phyloP scores from a whole-genome alignment of 139 green algal genomes.

The Chlorella sp. region DNA sequence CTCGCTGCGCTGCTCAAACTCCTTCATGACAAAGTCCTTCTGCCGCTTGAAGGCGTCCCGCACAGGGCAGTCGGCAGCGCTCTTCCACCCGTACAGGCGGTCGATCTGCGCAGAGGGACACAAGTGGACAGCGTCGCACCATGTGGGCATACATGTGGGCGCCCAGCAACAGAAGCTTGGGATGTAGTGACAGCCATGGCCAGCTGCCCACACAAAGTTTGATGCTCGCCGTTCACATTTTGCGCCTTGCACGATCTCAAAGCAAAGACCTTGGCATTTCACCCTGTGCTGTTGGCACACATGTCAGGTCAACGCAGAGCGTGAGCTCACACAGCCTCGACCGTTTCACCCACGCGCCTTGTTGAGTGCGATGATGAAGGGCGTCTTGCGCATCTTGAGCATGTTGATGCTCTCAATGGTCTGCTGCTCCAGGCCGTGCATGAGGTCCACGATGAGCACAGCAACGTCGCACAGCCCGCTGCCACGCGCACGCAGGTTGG shows the following conservation, averaged over 20 bases:
- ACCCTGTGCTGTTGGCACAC: too few relatives aligned
- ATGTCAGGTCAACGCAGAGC: too few relatives aligned
- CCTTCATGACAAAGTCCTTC: slow-evolving; percentile 51
- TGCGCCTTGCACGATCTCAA: too few relatives aligned
- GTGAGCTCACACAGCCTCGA: too few relatives aligned
- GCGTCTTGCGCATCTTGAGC: slow-evolving; percentile 93
- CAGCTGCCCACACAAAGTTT: too few relatives aligned
- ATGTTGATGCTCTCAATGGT: slow-evolving; percentile 97
- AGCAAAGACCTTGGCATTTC: too few relatives aligned
- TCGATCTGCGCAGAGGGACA: too few relatives aligned
- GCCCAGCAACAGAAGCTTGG: too few relatives aligned
- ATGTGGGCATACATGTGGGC: too few relatives aligned
- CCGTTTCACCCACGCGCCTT: slow-evolving; percentile 66
- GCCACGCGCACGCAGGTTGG: slow-evolving; percentile 91
- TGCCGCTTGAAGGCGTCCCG: slow-evolving; percentile 69
- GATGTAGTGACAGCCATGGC: too few relatives aligned
- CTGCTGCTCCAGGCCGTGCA: slow-evolving; percentile 98
- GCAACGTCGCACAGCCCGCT: slow-evolving; percentile 95
- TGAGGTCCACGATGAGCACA: slow-evolving; percentile 97
- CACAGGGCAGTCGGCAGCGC: slow-evolving; percentile 65
- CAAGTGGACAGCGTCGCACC: too few relatives aligned
- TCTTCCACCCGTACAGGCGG: slow-evolving; percentile 92
- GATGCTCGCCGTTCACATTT: too few relatives aligned
- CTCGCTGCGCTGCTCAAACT: slow-evolving; percentile 52
- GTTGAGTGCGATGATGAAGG: slow-evolving; percentile 98